Evolutionary conservation across 1,284 basidiomycete genomes (phyloP).

Genomic region (Flammula alnicola): DNA sequence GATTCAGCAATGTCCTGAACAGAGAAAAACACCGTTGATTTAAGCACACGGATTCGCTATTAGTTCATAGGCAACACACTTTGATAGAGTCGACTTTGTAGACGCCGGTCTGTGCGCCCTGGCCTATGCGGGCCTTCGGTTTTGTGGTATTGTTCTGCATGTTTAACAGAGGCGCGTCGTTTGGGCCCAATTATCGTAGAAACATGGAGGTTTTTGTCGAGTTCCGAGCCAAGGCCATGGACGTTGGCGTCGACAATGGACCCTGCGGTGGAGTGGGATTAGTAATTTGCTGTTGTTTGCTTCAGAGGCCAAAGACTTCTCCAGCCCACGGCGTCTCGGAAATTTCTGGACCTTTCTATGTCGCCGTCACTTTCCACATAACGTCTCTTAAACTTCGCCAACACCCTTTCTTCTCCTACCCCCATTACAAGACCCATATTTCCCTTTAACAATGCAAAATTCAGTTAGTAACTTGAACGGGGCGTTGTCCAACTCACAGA

Average conservation of each 20-base stretch:
- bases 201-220: slow-evolving; percentile 1
- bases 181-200: background rate
- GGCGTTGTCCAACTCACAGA: background rate
- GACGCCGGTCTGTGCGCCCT: slow-evolving; percentile 58
- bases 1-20: slow-evolving; percentile 91
- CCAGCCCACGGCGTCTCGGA: background rate
- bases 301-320: background rate
- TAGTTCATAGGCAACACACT: slow-evolving; percentile 40
- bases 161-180: background rate
- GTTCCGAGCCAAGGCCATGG: too few relatives aligned
- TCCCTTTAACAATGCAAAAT: too few relatives aligned
- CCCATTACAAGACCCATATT: too few relatives aligned
- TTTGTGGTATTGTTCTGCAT: slow-evolving; percentile 36
- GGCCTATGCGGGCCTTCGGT: slow-evolving; percentile 47
- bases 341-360: slow-evolving; percentile 4
- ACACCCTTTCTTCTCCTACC: background rate
- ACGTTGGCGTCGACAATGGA: too few relatives aligned
- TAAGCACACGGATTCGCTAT: background rate
- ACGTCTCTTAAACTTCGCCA: background rate
- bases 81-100: slow-evolving; percentile 71
- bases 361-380: too few relatives aligned
- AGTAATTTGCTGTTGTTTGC: background rate
- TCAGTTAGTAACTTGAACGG: background rate
- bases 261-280: background rate
- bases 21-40: background rate